Percentiles rank a stretch among this genome's conserved stretches.
Conservation (phyloP, 495 filamentous ascomycete genomes). For the Aspergillus indologenus region DNA sequence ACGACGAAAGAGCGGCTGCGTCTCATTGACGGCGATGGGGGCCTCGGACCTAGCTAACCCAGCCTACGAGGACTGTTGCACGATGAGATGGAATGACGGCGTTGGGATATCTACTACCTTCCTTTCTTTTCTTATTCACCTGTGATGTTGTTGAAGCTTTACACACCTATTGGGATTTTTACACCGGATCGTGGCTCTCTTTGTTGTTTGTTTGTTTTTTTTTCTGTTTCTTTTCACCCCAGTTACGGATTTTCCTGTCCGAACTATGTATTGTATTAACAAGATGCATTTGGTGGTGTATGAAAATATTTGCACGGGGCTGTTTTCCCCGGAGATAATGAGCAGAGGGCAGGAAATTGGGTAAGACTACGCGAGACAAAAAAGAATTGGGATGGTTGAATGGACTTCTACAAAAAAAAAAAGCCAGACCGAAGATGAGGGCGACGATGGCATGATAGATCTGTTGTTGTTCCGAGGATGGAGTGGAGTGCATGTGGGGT, state of each 20-base stretch:
- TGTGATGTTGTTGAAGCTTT: conserved; percentile 5
- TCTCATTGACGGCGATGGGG: conserved; percentile 77
- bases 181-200: conserved; percentile 1
- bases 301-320: background rate
- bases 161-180: conserved; percentile 3
- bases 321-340: background rate
- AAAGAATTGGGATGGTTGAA: background rate
- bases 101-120: conserved; percentile 22
- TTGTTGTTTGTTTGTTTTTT: conserved; percentile 10
- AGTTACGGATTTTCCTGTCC: conserved; percentile 5
- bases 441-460: background rate
- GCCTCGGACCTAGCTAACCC: conserved; percentile 29
- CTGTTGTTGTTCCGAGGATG: background rate
- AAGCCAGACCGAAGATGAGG: background rate
- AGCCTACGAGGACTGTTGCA: conserved; percentile 16
- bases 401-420: background rate
- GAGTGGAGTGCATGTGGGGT: background rate
- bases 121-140: conserved; percentile 5
- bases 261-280: conserved; percentile 34
- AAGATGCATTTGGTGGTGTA: conserved; percentile 6
- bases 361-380: background rate
- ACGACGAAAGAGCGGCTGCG: conserved; percentile 84
- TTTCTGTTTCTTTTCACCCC: conserved; percentile 15
- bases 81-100: conserved; percentile 29
- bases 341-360: background rate